These are phyloP conservation scores for Yamadazyma sp. DNA, from an alignment of 1,139 yeast genomes.

Conservation along the genomic window DNA sequence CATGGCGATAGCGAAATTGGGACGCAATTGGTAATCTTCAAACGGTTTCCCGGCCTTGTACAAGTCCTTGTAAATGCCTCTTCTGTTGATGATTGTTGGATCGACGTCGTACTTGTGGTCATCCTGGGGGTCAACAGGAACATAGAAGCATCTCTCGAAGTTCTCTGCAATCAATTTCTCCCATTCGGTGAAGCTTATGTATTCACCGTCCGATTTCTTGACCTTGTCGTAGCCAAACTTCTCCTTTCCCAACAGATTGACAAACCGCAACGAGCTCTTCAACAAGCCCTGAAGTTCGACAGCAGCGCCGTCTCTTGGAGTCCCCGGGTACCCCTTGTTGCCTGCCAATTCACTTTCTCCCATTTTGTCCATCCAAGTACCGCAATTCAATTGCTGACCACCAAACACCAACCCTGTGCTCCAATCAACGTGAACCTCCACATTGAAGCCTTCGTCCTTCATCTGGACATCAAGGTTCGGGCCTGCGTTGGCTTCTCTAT, in stretches of 20 bases:
- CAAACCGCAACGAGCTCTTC: conserved; percentile 82
- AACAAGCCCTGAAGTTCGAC: conserved; percentile 87
- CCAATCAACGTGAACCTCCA: conserved; percentile 83
- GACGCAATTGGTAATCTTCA: conserved; percentile 92
- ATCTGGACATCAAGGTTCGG: conserved; percentile 83
- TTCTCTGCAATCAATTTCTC: conserved; percentile 62
- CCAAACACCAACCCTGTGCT: conserved; percentile 83
- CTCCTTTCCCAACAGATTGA: conserved; percentile 43
- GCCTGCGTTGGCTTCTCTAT: conserved; percentile 96
- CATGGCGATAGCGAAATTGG: conserved; percentile 92
- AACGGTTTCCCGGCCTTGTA: conserved; percentile 78
- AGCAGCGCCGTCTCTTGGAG: conserved; percentile 98
- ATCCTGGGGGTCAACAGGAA: conserved; percentile 61
- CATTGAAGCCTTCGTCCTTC: conserved; percentile 91
- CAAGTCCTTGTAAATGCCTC: conserved; percentile 92
- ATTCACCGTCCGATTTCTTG: conserved; percentile 53
- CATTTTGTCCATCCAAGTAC: conserved; percentile 99
- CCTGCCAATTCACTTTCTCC: conserved; percentile 89
- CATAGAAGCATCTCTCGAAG: conserved; percentile 76
- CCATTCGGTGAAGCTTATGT: conserved; percentile 65
- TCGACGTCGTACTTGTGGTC: conserved; percentile 62
- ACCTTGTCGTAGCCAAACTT: conserved; percentile 60
- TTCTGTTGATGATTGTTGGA: conserved; percentile 67
- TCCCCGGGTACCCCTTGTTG: conserved; percentile 88
- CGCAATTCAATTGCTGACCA: conserved; percentile 91